Base-by-base conservation (phyloP, 2,329 filamentous ascomycete species). In the Sporothrix pseudoabietina region DNA sequence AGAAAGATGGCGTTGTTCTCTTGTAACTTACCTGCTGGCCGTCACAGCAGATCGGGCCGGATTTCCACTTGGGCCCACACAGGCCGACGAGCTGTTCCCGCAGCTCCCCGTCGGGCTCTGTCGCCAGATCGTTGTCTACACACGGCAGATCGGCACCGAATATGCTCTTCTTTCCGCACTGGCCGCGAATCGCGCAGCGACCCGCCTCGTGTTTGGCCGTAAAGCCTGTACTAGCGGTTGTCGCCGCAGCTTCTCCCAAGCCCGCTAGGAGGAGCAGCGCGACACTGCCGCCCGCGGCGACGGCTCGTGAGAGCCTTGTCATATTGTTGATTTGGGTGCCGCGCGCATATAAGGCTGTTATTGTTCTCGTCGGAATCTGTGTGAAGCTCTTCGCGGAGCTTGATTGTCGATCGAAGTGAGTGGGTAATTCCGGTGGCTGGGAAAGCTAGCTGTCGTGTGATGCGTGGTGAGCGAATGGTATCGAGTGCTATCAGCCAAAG, bases 141-240 rank as follows among this genome's bases (percentile, higher is more conserved):
- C 96, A 99, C 4, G 96, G 96, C 75, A 98, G 86, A 77, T 97
- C 89, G 73, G 93, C 92, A 72, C 94, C 93, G 79, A 98, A 98
- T 80, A 96, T 92, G 76, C 91, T 91, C 82, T 95, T 91, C 82
- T 94, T 94, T 66, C 96, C 96, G 80, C 96, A 99, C 76, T 97
- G 92, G 8, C 94, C 94, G 69, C 95, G 89, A 75, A 98, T 93
- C 0, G 95, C 94, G 82, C 95, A 98, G 76, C 95, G 88, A 55
- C 95, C 95, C 69, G 91, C 85, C 82, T 98, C 94, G 78, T 98
- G 95, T 76, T 90, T 92, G 1, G 86, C 84, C 0, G 87, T 89
- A 73, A 80, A 81, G 65, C 79, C 77, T 19, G 77, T 77, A 73
- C 76, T 52, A 16, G 47, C 32, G 26, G 57, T 78, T 52, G 79